These are phyloP conservation scores for Fusarium sp. DNA, from an alignment of 2,329 filamentous ascomycete species.

Conservation along the genomic window DNA sequence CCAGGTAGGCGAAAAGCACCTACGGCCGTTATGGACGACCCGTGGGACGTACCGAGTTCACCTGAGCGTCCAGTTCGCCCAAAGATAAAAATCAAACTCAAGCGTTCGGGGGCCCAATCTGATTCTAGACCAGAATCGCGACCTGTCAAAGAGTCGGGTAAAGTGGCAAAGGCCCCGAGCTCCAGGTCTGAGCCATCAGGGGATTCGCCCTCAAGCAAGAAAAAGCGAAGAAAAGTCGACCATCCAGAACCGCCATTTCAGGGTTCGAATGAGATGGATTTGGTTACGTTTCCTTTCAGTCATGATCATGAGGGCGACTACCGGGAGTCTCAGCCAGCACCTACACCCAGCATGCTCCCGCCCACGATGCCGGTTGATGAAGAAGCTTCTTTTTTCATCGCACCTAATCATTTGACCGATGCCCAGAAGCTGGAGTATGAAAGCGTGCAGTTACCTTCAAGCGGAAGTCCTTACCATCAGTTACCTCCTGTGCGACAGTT, in stretches of 20 bases:
- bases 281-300: slow-evolving; percentile 46
- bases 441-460: slow-evolving; percentile 41
- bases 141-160: not conserved
- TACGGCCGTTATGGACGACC: slow-evolving; percentile 49
- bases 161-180: not conserved
- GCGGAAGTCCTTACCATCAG: slow-evolving; percentile 28
- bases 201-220: slow-evolving; percentile 15
- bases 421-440: slow-evolving; percentile 57
- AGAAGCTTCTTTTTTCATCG: slow-evolving; percentile 53
- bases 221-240: slow-evolving; percentile 46
- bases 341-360: slow-evolving; percentile 47
- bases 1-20: slow-evolving; percentile 48
- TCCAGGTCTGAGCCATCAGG: slow-evolving; percentile 1
- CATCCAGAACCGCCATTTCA: slow-evolving; percentile 28
- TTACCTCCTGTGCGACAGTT: slow-evolving; percentile 38
- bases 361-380: slow-evolving; percentile 48
- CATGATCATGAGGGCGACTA: slow-evolving; percentile 31
- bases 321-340: slow-evolving; percentile 15
- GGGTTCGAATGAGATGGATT: slow-evolving; percentile 45
- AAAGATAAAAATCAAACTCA: slow-evolving; percentile 37
- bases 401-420: slow-evolving; percentile 53
- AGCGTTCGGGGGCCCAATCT: slow-evolving; percentile 20
- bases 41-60: slow-evolving; percentile 63
- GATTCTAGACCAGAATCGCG: slow-evolving; percentile 1
- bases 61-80: slow-evolving; percentile 44